Conservation (phyloP, 345 rosid species). For the Salix viminalis region DNA sequence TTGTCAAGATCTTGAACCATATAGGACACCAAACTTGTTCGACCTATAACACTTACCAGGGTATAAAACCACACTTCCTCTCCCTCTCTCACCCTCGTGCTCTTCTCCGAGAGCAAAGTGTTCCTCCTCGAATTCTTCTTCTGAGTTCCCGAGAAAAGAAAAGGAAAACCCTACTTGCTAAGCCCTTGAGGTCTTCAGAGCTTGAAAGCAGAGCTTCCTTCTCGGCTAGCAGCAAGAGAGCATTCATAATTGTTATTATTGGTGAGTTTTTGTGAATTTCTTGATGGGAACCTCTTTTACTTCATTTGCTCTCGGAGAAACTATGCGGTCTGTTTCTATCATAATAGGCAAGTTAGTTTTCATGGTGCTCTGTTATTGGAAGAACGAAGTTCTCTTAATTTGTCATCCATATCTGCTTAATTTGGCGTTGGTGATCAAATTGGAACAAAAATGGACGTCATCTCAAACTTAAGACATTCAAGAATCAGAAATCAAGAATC, state of each 20-base stretch:
- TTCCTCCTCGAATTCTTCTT: slow-evolving; percentile 29
- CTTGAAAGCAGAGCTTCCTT: neutral
- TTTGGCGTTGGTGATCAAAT: neutral
- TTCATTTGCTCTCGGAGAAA: neutral
- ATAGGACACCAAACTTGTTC: slow-evolving; percentile 2
- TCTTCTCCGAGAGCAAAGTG: slow-evolving; percentile 16
- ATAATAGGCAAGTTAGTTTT: neutral
- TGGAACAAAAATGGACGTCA: neutral
- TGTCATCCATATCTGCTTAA: neutral
- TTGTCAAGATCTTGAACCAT: slow-evolving; percentile 17
- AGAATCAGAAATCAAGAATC: too few species aligned
- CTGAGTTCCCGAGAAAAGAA: slow-evolving; percentile 3
- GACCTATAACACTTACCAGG: neutral
- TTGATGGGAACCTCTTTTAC: too few species aligned
- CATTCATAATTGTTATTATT: neutral
- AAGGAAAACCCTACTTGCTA: neutral
- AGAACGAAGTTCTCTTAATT: neutral
- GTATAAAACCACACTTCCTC: slow-evolving; percentile 12
- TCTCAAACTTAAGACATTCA: neutral
- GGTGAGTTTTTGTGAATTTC: neutral
- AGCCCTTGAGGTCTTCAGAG: neutral
- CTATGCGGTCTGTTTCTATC: neutral
- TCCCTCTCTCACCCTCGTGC: too few species aligned
- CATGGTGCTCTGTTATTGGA: neutral
- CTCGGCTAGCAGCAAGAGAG: neutral